phyloP scores from a whole-genome alignment of 345 rosid genomes.

The Pistacia atlantica region DNA sequence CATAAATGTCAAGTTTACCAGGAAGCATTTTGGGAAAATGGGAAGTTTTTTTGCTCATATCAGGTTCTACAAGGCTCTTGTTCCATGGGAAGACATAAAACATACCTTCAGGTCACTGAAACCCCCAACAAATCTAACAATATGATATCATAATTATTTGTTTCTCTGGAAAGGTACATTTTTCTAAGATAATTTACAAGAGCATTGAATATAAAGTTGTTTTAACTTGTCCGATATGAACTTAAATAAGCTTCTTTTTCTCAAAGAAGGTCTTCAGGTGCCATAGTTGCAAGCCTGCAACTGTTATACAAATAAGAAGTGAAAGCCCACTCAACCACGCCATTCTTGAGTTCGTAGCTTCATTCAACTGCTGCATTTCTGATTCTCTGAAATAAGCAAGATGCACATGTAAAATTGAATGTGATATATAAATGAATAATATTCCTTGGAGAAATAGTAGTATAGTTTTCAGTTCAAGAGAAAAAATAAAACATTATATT shows the following conservation, averaged over 20 bases:
- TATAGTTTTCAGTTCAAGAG: neutral
- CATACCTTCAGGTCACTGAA: neutral
- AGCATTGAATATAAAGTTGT: neutral
- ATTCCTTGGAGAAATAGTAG: neutral
- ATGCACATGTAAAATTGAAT: neutral
- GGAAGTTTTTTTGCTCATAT: neutral
- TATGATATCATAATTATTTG: conserved; percentile 4
- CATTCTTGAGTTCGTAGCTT: conserved; percentile 73
- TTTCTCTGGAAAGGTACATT: conserved; percentile 7
- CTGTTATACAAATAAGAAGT: conserved; percentile 71
- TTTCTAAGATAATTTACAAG: conserved; percentile 23
- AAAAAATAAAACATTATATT: conserved; percentile 15
- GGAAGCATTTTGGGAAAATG: neutral
- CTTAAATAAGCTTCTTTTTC: conserved; percentile 89
- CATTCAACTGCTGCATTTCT: conserved; percentile 87
- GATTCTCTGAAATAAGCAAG: conserved; percentile 61
- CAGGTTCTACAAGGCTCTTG: neutral
- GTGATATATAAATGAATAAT: neutral
- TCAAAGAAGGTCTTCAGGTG: conserved; percentile 93
- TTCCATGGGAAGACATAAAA: no score
- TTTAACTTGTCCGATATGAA: neutral
- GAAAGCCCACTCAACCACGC: conserved; percentile 78
- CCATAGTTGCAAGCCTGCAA: conserved; percentile 84
- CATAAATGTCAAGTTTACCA: neutral
- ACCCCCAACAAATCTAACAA: conserved; percentile 10